Percentiles rank a stretch among this genome's conserved stretches.
Conservation (phyloP, 345 rosid genomes). For the Cardamine resedifolia region DNA sequence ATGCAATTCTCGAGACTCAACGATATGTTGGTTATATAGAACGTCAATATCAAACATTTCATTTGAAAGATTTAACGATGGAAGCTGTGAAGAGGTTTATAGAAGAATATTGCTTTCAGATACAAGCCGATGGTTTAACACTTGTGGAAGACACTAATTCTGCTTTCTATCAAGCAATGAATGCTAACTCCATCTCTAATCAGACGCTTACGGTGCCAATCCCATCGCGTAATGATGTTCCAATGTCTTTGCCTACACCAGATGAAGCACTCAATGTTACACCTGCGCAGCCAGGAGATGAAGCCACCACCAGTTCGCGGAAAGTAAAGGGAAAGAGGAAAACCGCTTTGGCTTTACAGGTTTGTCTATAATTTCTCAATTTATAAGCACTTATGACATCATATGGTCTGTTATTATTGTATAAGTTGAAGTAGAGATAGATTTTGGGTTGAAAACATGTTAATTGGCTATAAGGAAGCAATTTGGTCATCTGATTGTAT, state of each 20-base stretch:
- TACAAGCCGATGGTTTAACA: not conserved
- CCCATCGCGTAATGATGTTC: not conserved
- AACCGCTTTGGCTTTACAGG: not conserved
- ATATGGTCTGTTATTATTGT: not conserved
- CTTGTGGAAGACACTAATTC: not conserved
- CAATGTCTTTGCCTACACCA: not conserved
- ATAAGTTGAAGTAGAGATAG: not conserved
- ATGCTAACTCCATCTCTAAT: not conserved
- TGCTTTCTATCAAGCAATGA: constrained; percentile 21
- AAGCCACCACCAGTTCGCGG: not conserved
- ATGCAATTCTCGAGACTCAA: constrained; percentile 13
- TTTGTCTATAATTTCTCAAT: not conserved
- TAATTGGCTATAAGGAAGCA: not conserved
- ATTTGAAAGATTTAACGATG: not conserved
- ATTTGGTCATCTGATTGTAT: not conserved
- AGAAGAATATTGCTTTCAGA: constrained; percentile 9
- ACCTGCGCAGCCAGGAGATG: not conserved
- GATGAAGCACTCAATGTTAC: not conserved
- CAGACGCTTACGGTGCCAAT: not conserved
- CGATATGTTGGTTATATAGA: not conserved
- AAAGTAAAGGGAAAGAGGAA: not conserved
- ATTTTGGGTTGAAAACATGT: not conserved
- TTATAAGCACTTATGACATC: not conserved
- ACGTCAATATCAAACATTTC: not conserved
- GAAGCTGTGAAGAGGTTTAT: constrained; percentile 2